Percentiles rank a stretch among this genome's conserved stretches.
These are phyloP conservation scores for Aureobasidium musti DNA, from an alignment of 2,329 filamentous ascomycete species.

Conservation along the genomic window DNA sequence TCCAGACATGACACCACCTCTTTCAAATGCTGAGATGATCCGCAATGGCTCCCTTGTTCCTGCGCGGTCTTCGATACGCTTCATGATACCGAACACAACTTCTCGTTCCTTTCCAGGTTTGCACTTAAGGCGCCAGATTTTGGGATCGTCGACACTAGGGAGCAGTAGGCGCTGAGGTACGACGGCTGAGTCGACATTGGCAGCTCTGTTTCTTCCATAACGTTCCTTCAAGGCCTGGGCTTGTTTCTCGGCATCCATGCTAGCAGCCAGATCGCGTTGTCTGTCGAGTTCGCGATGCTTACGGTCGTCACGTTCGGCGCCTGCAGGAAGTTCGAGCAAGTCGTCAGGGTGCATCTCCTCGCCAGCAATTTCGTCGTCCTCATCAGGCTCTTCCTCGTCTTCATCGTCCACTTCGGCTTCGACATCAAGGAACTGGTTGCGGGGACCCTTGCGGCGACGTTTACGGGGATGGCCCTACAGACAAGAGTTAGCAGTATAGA, in stretches of 20 bases:
- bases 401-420: slow-evolving; percentile 97
- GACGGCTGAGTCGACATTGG: slow-evolving; percentile 69
- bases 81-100: slow-evolving; percentile 83
- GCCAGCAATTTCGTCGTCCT: slow-evolving; percentile 83
- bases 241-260: slow-evolving; percentile 90
- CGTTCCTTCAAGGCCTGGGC: slow-evolving; percentile 83
- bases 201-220: slow-evolving; percentile 72
- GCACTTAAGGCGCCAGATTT: slow-evolving; percentile 91
- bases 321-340: slow-evolving; percentile 70
- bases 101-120: slow-evolving; percentile 96
- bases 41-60: slow-evolving; percentile 77
- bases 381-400: slow-evolving; percentile 83
- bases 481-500: slow-evolving; percentile 7
- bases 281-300: slow-evolving; percentile 93
- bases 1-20: slow-evolving; percentile 84
- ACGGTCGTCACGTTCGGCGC: slow-evolving; percentile 82
- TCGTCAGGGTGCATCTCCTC: slow-evolving; percentile 92
- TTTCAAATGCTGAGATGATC: slow-evolving; percentile 90
- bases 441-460: slow-evolving; percentile 69
- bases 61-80: slow-evolving; percentile 77
- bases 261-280: slow-evolving; percentile 80
- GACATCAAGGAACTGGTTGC: slow-evolving; percentile 91
- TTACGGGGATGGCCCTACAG: slow-evolving; percentile 72
- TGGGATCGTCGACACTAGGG: slow-evolving; percentile 91
- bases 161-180: slow-evolving; percentile 84